Evolutionary conservation across 805 yeast genomes (phyloP), one percentile per base, ranked within the genome.

Genomic region (Candida silvatica): DNA sequence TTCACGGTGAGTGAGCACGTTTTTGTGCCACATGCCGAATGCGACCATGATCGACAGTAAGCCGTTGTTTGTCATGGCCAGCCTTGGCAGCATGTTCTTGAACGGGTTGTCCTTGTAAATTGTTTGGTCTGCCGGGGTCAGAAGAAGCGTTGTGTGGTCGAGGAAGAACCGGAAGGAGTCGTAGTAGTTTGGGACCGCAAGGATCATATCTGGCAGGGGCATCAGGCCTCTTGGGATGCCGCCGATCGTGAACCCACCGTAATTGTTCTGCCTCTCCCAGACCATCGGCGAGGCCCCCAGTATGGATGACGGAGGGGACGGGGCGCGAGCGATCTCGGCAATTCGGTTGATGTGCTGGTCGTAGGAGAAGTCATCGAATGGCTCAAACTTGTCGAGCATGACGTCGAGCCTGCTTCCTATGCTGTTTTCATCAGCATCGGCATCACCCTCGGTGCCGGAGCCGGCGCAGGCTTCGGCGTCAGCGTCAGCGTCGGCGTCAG

Each of bases 51-150:
- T 59, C 1, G 82, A 66, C 43, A 80, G 53, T 12, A 81, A 51
- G 0, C 81, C 69, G 4, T 74, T 71, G 38, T 69, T 64, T 17
- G 66, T 63, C 66, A 77, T 60, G 1, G 90, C 86, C 68, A 82
- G 64, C 44, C 70, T 71, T 0, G 92, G 90, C 9, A 83, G 54
- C 6, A 79, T 59, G 9, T 67, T 67, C 40, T 69, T 67, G 57
- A 80, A 81, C 0, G 94, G 94, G 45, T 81, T 82, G 45, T 80
- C 77, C 12, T 71, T 74, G 46, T 77, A 77, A 2, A 67, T 47
- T 6, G 61, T 50, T 3, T 69, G 61, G 7, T 84, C 84, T 0
- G 82, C 77, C 0, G 88, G 87, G 5, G 78, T 83, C 15, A 81
- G 61, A 18, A 68, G 59, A 25, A 64, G 65, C 2, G 88, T 71